phyloP scores from a whole-genome alignment of 164 flowering plant genomes.

The Vitis labrusca region DNA sequence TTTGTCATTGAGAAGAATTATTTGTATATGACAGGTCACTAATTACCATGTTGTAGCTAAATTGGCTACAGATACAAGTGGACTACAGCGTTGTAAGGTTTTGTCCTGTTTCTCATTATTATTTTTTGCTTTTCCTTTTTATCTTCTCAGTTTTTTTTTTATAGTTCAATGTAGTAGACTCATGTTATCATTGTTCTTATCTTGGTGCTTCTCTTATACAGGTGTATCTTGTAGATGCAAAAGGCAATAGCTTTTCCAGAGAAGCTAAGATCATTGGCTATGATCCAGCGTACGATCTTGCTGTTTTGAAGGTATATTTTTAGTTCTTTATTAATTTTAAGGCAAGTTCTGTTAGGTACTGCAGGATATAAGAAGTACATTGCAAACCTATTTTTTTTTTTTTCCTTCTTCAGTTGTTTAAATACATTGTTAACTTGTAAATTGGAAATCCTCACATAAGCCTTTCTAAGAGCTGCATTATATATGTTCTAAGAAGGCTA shows the following conservation, averaged over 20 bases:
- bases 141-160: not conserved
- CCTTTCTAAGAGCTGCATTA: too few relatives aligned
- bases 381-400: too few relatives aligned
- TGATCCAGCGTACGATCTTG: conserved; percentile 83
- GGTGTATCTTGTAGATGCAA: conserved; percentile 63
- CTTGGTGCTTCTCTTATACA: conserved; percentile 16
- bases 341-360: not conserved
- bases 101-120: conserved; percentile 7
- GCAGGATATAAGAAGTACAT: too few relatives aligned
- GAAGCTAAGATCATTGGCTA: conserved; percentile 74
- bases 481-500: too few relatives aligned
- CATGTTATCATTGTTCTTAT: not conserved
- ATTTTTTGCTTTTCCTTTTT: not conserved
- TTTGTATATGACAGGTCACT: conserved; percentile 57
- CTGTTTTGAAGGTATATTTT: conserved; percentile 73
- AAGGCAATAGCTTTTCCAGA: conserved; percentile 50
- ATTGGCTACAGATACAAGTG: conserved; percentile 71
- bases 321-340: not conserved
- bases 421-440: too few relatives aligned
- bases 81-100: conserved; percentile 87
- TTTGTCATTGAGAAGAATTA: not conserved
- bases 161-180: not conserved
- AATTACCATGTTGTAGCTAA: conserved; percentile 88
- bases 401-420: too few relatives aligned
- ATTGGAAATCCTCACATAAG: too few relatives aligned